Evolutionary conservation across 257 asterid species (phyloP).

Genomic region (Fraxinus cuspidata): DNA sequence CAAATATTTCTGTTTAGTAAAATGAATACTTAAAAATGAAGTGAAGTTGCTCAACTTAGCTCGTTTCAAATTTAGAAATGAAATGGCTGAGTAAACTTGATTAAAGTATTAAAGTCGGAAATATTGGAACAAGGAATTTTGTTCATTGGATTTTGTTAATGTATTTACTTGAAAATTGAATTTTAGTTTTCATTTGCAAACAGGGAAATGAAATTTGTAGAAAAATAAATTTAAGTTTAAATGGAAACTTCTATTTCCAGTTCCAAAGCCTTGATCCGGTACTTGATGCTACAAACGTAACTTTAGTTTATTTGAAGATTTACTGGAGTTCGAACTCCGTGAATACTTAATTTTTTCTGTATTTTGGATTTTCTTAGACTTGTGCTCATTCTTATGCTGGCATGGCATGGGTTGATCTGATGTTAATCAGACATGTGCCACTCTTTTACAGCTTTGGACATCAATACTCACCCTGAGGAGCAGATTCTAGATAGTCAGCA

Average conservation of each 20-base stretch:
- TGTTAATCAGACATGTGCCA: conserved; percentile 87
- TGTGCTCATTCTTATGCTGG: conserved; percentile 46
- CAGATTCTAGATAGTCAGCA: conserved; percentile 64
- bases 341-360: not conserved
- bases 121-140: not conserved
- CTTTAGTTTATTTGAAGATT: not conserved
- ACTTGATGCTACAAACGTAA: not conserved
- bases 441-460: conserved; percentile 97
- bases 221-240: not conserved
- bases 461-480: conserved; percentile 73
- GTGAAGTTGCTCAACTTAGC: not conserved
- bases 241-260: not conserved
- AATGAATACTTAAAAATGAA: not conserved
- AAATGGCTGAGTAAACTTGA: not conserved
- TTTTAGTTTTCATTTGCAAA: not conserved
- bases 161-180: not conserved
- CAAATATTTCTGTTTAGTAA: not conserved
- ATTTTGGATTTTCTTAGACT: conserved; percentile 17
- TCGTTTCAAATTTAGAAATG: not conserved
- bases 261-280: not conserved
- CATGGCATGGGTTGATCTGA: conserved; percentile 49
- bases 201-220: not conserved
- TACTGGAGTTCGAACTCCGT: not conserved
- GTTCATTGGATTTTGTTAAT: not conserved
- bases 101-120: not conserved